Base-by-base conservation (phyloP, 2,329 filamentous ascomycete species). In the Plectosphaerella plurivora region DNA sequence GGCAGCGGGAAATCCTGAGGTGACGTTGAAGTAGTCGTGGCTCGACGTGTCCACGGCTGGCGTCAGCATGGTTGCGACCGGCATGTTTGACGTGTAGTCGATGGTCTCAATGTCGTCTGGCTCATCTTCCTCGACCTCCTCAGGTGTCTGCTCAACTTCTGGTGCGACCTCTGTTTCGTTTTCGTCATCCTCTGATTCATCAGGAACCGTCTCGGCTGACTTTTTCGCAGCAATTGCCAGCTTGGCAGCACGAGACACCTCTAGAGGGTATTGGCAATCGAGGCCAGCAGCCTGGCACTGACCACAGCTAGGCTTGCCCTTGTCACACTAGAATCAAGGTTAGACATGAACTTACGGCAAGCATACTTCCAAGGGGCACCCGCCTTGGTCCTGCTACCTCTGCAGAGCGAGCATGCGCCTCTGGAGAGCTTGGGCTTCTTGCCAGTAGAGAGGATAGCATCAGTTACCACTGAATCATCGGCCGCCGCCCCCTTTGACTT, bases 261-360 rank as follows among this genome's bases (percentile, higher is more conserved):
- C 61, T n/a, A 64, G 57, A 20, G 72, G 63, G 56, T 75, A 78
- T 47, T 71, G 62, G 54, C 75, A 78, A 8, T 56, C 53, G 5
- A 61, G 52, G 1, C 65, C 65, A 5, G 59, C 52, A 7, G 59
- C 56, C 20, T 64, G 51, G 24, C 75, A 78, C 37, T 66, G 65
- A 7, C 60, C 61, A 54, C 75, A 78, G 2, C 59, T 59, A 4
- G 74, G 74, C 39, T 63, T 67, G 42, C 68, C 66, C 46, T 65
- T 70, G 11, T 73, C 66, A 45, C 75, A 78, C 72, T 75, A 20
- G 14, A 11, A 16, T 4, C 3, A 14, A 22, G 10, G 53, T 68
- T 51, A 68, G 55, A 39, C 16, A 39, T n/a, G 14, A 39, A 12
- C 5, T 3, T 33, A 8, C 2, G 9, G 11, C 3, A 15, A 14